These are phyloP conservation scores for Hypoxylon fuscum DNA, from an alignment of 495 filamentous ascomycete species.

Conservation along the genomic window DNA sequence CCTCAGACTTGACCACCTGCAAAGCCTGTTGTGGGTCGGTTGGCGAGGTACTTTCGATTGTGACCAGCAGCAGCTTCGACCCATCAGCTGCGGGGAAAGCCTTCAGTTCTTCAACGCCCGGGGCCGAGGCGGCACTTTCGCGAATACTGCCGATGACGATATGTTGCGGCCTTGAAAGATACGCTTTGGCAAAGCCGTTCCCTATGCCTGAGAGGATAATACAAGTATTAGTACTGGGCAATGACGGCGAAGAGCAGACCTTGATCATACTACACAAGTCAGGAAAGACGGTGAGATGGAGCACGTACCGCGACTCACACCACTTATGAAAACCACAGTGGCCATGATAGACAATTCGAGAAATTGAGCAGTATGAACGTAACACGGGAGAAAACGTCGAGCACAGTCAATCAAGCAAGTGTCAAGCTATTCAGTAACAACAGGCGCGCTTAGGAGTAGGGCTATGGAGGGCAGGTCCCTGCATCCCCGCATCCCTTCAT, in stretches of 20 bases:
- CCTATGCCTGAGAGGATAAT: conserved; percentile 34
- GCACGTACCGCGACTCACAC: conserved; percentile 23
- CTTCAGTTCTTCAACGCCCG: conserved; percentile 27
- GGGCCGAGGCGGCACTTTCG: conserved; percentile 14
- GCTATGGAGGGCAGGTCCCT: not conserved
- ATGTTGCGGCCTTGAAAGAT: conserved; percentile 36
- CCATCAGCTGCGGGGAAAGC: conserved; percentile 43
- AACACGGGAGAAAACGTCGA: conserved; percentile 5
- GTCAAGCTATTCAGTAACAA: not conserved
- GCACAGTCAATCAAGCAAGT: not conserved
- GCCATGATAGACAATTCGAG: conserved; percentile 16
- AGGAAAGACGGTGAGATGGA: not conserved
- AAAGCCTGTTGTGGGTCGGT: conserved; percentile 45
- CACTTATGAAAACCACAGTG: conserved; percentile 23
- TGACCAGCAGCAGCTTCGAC: conserved; percentile 50
- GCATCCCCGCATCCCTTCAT: not conserved
- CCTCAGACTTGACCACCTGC: conserved; percentile 34
- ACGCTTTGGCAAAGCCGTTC: conserved; percentile 25
- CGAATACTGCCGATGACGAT: conserved; percentile 38
- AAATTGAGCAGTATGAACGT: conserved; percentile 7
- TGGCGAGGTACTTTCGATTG: conserved; percentile 49
- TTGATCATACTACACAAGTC: not conserved
- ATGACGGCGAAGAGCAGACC: conserved; percentile 8
- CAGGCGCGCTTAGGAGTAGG: not conserved
- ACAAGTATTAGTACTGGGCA: conserved; percentile 7